Conservation (phyloP, 768 basidiomycete genomes). For the Leccinum boreale region DNA sequence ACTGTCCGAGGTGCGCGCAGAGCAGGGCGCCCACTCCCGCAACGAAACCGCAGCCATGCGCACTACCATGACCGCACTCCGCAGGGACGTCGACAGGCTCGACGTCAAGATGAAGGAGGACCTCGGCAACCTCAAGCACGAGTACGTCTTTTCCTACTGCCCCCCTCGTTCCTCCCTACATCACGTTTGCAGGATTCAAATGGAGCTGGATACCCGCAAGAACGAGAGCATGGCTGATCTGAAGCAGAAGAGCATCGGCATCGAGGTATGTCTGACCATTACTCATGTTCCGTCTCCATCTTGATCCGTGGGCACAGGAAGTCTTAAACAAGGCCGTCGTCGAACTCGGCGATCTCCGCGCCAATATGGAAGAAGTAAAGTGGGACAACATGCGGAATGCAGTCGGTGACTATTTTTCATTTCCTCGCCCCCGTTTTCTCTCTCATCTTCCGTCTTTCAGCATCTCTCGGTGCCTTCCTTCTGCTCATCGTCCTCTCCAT, state of each 20-base stretch:
- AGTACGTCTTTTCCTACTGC: constrained; percentile 52
- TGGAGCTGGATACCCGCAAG: constrained; percentile 93
- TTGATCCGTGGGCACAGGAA: constrained; percentile 43
- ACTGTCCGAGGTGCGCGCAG: constrained; percentile 83
- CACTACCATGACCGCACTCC: constrained; percentile 69
- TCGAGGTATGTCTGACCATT: constrained; percentile 54
- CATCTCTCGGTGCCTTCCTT: constrained; percentile 61
- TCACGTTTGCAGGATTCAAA: constrained; percentile 67
- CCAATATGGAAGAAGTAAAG: constrained; percentile 78
- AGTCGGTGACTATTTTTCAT: constrained; percentile 51
- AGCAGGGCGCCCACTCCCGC: constrained; percentile 74
- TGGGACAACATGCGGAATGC: constrained; percentile 88
- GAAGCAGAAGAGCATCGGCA: constrained; percentile 79
- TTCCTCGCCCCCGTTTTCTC: neutral
- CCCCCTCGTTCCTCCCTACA: neutral
- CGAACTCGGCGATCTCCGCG: constrained; percentile 71
- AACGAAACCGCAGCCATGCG: constrained; percentile 84
- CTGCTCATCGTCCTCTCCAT: constrained; percentile 65
- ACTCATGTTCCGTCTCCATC: neutral
- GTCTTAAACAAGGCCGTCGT: constrained; percentile 73
- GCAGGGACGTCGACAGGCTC: constrained; percentile 82
- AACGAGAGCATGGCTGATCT: constrained; percentile 83
- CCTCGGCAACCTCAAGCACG: constrained; percentile 83
- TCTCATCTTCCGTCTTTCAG: constrained; percentile 34
- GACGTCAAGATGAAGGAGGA: constrained; percentile 95